Evolutionary conservation across 2,329 filamentous ascomycete genomes (phyloP).

Genomic region (Pseudocercospora ulei): DNA sequence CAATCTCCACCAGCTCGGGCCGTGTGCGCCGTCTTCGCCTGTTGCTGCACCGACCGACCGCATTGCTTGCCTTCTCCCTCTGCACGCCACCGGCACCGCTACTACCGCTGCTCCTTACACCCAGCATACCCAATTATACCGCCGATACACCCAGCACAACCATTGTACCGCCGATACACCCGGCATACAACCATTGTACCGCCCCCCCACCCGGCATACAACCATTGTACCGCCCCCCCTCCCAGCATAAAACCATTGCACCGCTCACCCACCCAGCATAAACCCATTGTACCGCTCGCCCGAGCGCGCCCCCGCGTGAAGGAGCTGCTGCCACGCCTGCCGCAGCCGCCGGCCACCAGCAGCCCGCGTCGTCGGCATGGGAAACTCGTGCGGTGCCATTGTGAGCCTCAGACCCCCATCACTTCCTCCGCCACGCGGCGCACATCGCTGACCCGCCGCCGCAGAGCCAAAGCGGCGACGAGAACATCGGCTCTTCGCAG

Average conservation of each 20-base stretch:
- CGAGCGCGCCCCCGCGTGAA: not conserved
- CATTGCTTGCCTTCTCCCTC: no score
- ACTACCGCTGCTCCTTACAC: not conserved
- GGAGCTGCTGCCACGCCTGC: not conserved
- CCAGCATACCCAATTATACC: not conserved
- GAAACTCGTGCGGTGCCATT: constrained; percentile 10
- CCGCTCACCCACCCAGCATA: not conserved
- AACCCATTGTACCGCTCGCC: no score
- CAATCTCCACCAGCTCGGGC: no score
- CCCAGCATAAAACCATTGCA: no score
- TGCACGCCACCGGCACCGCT: no score
- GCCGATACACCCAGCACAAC: not conserved
- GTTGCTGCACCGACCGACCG: no score
- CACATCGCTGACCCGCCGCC: not conserved
- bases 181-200: no score
- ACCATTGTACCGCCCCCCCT: not conserved
- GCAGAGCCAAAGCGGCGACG: constrained; percentile 21
- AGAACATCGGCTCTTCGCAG: constrained; percentile 27
- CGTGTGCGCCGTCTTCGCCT: no score
- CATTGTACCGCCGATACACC: not conserved
- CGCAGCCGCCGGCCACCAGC: constrained; percentile 1
- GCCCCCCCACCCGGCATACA: no score
- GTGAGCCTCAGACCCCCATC: constrained; percentile 7
- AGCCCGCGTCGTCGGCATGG: constrained; percentile 4
- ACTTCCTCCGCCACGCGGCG: not conserved